Base-by-base conservation (phyloP, 176 grass and related monocot genomes). In the Typha latifolia region DNA sequence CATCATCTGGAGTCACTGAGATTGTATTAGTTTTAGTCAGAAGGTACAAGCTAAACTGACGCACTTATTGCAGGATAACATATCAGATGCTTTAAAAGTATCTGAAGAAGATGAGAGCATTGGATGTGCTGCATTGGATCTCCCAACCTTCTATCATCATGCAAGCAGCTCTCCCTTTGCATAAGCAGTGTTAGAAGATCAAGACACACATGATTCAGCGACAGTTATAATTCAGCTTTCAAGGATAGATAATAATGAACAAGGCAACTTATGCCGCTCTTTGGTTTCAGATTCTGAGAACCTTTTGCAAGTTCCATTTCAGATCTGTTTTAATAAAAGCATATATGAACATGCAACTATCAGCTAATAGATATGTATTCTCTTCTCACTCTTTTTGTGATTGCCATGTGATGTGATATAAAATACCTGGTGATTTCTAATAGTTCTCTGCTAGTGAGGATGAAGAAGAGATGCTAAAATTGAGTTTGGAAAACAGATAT, bases 91-190 rank as follows among this genome's bases (percentile, higher is more conserved):
- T 23, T 63, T 91, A 53, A 72, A 52, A 49, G 66, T 91, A 66
- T 79, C 69, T 31, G 66, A 82, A 1, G 78, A 88, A 86, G 92
- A 96, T 57, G 70, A 85, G 47, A 68, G 69, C 61, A 77, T 82
- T 66, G 88, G 82, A 66, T 65, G 56, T 15, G 50, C 57, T 62
- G 77, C 67, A 66, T 27, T 85, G 61, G 67, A 75, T 66, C 71
- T 79, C 49, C 69, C 66, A 1, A 26, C 51, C 7, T 79, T 79
- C 76, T 70, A 49, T 47, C 57, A 73, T 34, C 63, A 53, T 47
- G 15, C 11, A 37, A 56, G 27, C 16, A 56, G 24, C 16, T 18
- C 48, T 53, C 49, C 47, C 16, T 43, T 66, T 43, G 62, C 34
- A 16, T 3, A 49, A 51, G 34, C 49, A 43, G 12, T 16, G 59